Conservation (phyloP, 164 flowering plant species). For the Piper longum region DNA sequence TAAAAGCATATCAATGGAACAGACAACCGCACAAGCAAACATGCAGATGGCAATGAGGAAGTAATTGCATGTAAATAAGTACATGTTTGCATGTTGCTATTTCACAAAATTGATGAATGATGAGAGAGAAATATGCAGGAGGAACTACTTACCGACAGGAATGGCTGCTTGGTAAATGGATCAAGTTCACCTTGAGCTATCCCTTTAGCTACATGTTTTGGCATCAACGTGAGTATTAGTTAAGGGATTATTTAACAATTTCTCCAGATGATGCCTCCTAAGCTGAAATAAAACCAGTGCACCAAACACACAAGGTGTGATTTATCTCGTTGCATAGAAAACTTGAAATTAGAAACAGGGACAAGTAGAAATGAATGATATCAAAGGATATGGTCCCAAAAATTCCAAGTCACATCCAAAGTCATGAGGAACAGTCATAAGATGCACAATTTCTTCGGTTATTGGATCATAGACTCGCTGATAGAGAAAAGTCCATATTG, state of each 20-base stretch:
- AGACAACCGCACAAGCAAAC: background rate
- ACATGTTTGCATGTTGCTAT: background rate
- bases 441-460: conserved; percentile 59
- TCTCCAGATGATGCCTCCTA: background rate
- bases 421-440: conserved; percentile 28
- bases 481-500: conserved; percentile 73
- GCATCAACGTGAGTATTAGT: conserved; percentile 36
- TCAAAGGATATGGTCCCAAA: conserved; percentile 95
- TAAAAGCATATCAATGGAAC: too few species aligned
- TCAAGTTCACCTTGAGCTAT: conserved; percentile 80
- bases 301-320: background rate
- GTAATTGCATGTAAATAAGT: background rate
- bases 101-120: background rate
- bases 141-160: conserved; percentile 20
- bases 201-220: conserved; percentile 60
- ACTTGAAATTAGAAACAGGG: background rate
- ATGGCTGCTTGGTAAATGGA: conserved; percentile 70
- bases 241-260: conserved; percentile 22
- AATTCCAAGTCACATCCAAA: conserved; percentile 58
- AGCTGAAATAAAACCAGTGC: background rate
- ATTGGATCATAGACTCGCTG: conserved; percentile 84
- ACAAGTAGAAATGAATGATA: background rate
- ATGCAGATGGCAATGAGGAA: background rate
- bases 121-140: background rate
- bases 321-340: background rate